Evolutionary conservation across 495 filamentous ascomycete species (phyloP), one percentile per base, ranked within the genome.

Genomic region (Pyrenula massariospora): DNA sequence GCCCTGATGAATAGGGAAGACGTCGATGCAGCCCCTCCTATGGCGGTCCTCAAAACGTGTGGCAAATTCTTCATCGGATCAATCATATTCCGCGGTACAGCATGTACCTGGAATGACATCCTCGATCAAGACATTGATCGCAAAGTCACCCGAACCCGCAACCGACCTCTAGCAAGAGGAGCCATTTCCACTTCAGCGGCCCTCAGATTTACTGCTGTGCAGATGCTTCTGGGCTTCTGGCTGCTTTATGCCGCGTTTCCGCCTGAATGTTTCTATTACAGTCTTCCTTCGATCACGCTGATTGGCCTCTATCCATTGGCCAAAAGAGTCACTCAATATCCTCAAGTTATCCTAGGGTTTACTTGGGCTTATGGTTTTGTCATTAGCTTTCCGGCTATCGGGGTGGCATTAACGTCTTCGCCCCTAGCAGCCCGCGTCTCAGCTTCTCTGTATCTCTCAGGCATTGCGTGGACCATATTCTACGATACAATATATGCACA

Each of bases 401-500:
- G 56, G 21, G 31, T 55, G 12, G 60, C 67, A 10, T 63, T 59
- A 10, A 24, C 64, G 8, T 52, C 50, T 52, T 19, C 15, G 42
- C 50, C 15, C 15, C 15, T 20, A 55, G 21, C 56, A 53, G 11
- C 48, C 62, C 11, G 58, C 62, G 12, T 42, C 31, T 42, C 23
- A 3, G 24, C 56, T 21, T n/a, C 54, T 25, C 61, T 73, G 1
- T 65, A 64, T 53, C 36, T 49, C 11, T 61, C 65, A 0, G 62
- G 54, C 23, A 49, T 70, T 2, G 19, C 70, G 3, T 77, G 73
- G 73, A 74, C 70, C 1, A 63, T 73, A 10, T 66, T 69, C 11
- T 77, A 71, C 60, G 77, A 78, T 57, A 75, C 68, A 1, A 62
- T 77, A 20, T 78, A 78, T 55, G 73, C 71, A 0, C 65, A 70